Percentiles rank a stretch among this genome's conserved stretches.
These are phyloP conservation scores for Fusarium oxysporum DNA, from an alignment of 2,329 filamentous ascomycete genomes.

Conservation along the genomic window DNA sequence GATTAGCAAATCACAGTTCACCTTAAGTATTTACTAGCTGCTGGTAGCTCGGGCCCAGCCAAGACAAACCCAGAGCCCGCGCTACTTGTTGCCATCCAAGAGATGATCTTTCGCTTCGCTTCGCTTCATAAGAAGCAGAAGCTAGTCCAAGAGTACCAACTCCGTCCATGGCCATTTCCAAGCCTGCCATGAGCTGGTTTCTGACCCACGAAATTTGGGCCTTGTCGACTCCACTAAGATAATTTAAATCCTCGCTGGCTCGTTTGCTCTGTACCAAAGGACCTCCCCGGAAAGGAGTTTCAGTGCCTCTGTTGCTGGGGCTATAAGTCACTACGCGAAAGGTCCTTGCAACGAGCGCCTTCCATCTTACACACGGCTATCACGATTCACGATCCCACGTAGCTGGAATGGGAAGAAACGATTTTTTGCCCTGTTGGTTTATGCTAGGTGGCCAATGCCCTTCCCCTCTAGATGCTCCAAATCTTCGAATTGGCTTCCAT, in stretches of 20 bases:
- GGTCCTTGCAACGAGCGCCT: slow-evolving; percentile 10
- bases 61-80: slow-evolving; percentile 28
- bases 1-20: slow-evolving; percentile 31
- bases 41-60: slow-evolving; percentile 36
- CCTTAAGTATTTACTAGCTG: slow-evolving; percentile 27
- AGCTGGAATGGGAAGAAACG: slow-evolving; percentile 30
- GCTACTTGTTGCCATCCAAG: slow-evolving; percentile 24
- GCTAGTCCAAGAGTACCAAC: slow-evolving; percentile 20
- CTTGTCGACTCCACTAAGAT: slow-evolving; percentile 30
- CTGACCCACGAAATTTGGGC: slow-evolving; percentile 21
- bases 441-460: slow-evolving; percentile 22
- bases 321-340: neutral
- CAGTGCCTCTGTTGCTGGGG: neutral
- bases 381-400: slow-evolving; percentile 6
- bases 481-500: slow-evolving; percentile 33
- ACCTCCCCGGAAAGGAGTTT: slow-evolving; percentile 5
- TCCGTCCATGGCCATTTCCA: slow-evolving; percentile 12
- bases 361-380: slow-evolving; percentile 4
- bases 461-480: slow-evolving; percentile 11
- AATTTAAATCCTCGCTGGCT: slow-evolving; percentile 26
- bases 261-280: slow-evolving; percentile 10
- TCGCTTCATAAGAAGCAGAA: slow-evolving; percentile 13
- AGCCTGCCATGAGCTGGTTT: slow-evolving; percentile 35
- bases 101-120: slow-evolving; percentile 29
- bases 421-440: slow-evolving; percentile 12